Conservation (phyloP, 306 rosid genomes). For the Glycine soja region DNA sequence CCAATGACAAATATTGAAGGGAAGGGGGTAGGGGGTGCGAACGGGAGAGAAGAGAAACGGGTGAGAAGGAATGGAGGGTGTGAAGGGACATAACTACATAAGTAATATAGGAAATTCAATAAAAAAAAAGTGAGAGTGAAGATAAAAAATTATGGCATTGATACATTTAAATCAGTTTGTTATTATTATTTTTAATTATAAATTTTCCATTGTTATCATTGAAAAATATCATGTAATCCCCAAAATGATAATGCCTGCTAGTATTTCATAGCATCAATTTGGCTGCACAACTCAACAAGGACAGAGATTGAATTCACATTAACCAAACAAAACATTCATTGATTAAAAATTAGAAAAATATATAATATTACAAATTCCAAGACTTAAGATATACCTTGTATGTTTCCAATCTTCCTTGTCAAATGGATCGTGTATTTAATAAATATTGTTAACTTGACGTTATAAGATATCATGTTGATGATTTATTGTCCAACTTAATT, state of each 20-base stretch:
- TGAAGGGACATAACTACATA: too few species aligned
- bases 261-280: conserved; percentile 27
- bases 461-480: too few species aligned
- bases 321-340: conserved; percentile 41
- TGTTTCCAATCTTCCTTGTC: conserved; percentile 98
- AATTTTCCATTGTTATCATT: background rate
- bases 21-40: too few species aligned
- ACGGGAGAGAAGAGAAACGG: too few species aligned
- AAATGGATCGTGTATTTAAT: conserved; percentile 91
- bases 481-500: too few species aligned
- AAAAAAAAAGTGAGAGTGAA: too few species aligned
- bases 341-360: conserved; percentile 18
- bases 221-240: conserved; percentile 15
- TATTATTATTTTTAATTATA: background rate
- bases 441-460: too few species aligned
- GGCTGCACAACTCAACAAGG: conserved; percentile 31
- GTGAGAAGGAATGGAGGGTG: too few species aligned
- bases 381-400: conserved; percentile 68
- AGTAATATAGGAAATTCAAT: too few species aligned
- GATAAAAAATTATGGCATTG: background rate
- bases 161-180: conserved; percentile 12
- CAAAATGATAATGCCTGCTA: background rate
- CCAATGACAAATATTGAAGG: too few species aligned
- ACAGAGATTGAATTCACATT: conserved; percentile 40
- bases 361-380: conserved; percentile 73